These are phyloP conservation scores for Drechslerella stenobrocha DNA, from an alignment of 2,329 filamentous ascomycete species.

Conservation along the genomic window DNA sequence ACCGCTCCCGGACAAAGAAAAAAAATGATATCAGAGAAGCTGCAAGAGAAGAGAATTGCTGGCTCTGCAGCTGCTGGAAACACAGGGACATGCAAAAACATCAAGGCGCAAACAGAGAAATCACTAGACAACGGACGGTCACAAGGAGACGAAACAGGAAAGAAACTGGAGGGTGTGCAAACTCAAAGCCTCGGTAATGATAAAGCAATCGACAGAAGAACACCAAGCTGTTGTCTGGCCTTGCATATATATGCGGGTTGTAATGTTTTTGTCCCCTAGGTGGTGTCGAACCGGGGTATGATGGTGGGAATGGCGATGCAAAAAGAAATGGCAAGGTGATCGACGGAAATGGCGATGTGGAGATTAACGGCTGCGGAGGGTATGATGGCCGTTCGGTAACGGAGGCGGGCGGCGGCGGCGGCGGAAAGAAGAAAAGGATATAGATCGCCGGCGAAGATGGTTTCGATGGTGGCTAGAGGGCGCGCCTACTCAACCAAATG, in stretches of 20 bases:
- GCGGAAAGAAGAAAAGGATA: background rate
- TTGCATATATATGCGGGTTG: background rate
- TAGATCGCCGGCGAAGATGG: background rate
- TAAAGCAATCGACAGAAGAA: background rate
- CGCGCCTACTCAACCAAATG: slow-evolving; percentile 3
- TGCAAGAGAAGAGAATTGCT: background rate
- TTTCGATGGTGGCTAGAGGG: background rate
- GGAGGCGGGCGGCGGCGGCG: slow-evolving; percentile 2
- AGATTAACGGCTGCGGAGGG: background rate
- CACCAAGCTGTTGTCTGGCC: slow-evolving; percentile 1
- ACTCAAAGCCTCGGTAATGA: background rate
- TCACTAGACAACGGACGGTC: too few relatives aligned
- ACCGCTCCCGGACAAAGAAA: background rate
- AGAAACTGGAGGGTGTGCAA: background rate
- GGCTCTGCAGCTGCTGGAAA: background rate
- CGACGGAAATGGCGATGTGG: background rate
- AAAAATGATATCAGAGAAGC: background rate
- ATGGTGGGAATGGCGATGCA: background rate
- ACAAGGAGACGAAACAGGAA: background rate
- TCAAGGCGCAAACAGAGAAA: too few relatives aligned
- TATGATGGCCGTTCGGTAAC: background rate
- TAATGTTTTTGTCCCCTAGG: background rate
- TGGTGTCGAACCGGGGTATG: background rate
- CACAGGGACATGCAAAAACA: background rate
- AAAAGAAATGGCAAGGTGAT: background rate